Evolutionary conservation across 495 filamentous ascomycete genomes (phyloP).

Genomic region (Penicillium taxi): DNA sequence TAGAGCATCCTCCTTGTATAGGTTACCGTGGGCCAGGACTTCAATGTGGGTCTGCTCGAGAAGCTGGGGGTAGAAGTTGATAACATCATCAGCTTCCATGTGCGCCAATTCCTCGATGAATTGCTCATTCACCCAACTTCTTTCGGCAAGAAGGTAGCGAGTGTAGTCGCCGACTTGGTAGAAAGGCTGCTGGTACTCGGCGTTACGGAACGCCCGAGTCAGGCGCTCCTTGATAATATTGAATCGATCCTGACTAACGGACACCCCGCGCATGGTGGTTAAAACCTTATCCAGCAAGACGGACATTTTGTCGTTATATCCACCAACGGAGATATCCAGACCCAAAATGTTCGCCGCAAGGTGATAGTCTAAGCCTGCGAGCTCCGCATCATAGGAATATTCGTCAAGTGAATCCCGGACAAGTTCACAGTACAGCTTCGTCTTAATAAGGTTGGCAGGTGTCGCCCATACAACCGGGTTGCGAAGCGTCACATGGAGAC

Average conservation of each 20-base stretch:
- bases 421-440: constrained; percentile 75
- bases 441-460: constrained; percentile 68
- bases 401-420: constrained; percentile 86
- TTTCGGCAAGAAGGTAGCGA: constrained; percentile 68
- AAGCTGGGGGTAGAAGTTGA: constrained; percentile 69
- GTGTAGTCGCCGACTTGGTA: constrained; percentile 83
- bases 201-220: constrained; percentile 68
- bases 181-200: constrained; percentile 80
- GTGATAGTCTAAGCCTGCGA: constrained; percentile 82
- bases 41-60: constrained; percentile 84
- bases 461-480: constrained; percentile 72
- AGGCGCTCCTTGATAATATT: constrained; percentile 85
- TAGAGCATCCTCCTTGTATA: constrained; percentile 92
- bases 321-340: constrained; percentile 69
- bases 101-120: constrained; percentile 66
- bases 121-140: constrained; percentile 74
- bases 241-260: constrained; percentile 77
- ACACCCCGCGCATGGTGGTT: constrained; percentile 74
- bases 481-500: constrained; percentile 68
- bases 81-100: constrained; percentile 66
- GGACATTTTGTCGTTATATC: constrained; percentile 94
- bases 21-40: constrained; percentile 79
- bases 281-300: constrained; percentile 89
- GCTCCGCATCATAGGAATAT: constrained; percentile 94
- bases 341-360: constrained; percentile 63